phyloP scores from a whole-genome alignment of 2,329 filamentous ascomycete species.

The Alternaria novae-zelandiae region DNA sequence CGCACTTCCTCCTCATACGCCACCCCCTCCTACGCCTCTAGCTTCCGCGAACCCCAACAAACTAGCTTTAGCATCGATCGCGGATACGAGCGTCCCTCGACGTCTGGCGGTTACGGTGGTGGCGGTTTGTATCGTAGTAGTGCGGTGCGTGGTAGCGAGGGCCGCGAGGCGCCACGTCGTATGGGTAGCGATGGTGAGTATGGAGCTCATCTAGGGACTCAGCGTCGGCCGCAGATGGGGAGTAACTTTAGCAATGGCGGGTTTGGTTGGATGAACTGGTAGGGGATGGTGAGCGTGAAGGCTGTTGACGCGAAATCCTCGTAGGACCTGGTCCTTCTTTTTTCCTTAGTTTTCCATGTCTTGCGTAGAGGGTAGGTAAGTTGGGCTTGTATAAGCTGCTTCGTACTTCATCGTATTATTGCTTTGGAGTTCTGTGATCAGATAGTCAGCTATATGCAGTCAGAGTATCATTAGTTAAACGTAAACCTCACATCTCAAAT shows the following conservation, averaged over 20 bases:
- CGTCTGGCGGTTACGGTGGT: not conserved
- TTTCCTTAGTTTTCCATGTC: not conserved
- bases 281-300: not conserved
- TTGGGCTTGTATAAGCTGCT: not conserved
- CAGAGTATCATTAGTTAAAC: not conserved
- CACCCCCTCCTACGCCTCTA: not conserved
- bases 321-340: not conserved
- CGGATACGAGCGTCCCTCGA: not conserved
- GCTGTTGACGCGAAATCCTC: not conserved
- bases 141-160: not conserved
- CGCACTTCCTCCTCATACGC: not conserved
- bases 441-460: not conserved
- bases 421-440: not conserved
- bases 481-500: not conserved
- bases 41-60: not conserved
- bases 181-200: not conserved
- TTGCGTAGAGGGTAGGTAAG: not conserved
- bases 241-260: not conserved
- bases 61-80: not conserved
- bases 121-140: not conserved
- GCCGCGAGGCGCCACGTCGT: not conserved
- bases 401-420: not conserved
- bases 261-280: not conserved
- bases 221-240: not conserved
- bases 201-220: not conserved